Conservation (phyloP, 2,329 filamentous ascomycete species). For the Tolypocladium tundrense region DNA sequence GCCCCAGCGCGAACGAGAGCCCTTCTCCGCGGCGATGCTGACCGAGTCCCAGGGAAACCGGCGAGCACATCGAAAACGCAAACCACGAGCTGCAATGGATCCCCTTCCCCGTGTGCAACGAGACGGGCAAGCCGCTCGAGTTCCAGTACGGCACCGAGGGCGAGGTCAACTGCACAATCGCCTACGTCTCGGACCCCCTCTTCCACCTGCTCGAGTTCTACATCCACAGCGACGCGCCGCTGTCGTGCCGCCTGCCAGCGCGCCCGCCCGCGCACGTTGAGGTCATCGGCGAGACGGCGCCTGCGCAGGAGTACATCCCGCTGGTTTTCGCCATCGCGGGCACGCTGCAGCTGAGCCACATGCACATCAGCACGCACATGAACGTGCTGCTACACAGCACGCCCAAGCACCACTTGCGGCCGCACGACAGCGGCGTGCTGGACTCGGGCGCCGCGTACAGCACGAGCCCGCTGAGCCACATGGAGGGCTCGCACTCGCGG, state of each 20-base stretch:
- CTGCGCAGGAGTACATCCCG: slow-evolving; percentile 59
- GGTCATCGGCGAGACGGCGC: slow-evolving; percentile 39
- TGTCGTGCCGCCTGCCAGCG: slow-evolving; percentile 81
- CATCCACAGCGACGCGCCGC: slow-evolving; percentile 88
- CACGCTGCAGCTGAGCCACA: slow-evolving; percentile 76
- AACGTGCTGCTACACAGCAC: slow-evolving; percentile 76
- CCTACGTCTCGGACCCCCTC: slow-evolving; percentile 66
- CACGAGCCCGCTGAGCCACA: slow-evolving; percentile 58
- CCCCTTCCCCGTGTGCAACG: slow-evolving; percentile 82
- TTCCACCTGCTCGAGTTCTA: slow-evolving; percentile 95
- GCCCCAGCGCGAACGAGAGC: background rate
- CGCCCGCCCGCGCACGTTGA: slow-evolving; percentile 53
- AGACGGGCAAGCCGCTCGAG: slow-evolving; percentile 72
- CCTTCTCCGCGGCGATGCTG: background rate
- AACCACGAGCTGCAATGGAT: slow-evolving; percentile 82
- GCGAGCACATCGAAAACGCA: slow-evolving; percentile 77
- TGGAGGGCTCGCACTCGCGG: slow-evolving; percentile 40
- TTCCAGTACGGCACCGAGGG: slow-evolving; percentile 75
- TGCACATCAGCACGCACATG: slow-evolving; percentile 82
- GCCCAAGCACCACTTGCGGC: slow-evolving; percentile 51
- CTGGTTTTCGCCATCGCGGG: slow-evolving; percentile 83
- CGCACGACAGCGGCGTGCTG: slow-evolving; percentile 64
- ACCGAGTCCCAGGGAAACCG: slow-evolving; percentile 55
- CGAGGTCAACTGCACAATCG: slow-evolving; percentile 77
- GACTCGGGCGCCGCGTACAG: slow-evolving; percentile 84